These are phyloP conservation scores for Colletotrichum aenigma DNA, from an alignment of 2,329 filamentous ascomycete species.

Conservation along the genomic window DNA sequence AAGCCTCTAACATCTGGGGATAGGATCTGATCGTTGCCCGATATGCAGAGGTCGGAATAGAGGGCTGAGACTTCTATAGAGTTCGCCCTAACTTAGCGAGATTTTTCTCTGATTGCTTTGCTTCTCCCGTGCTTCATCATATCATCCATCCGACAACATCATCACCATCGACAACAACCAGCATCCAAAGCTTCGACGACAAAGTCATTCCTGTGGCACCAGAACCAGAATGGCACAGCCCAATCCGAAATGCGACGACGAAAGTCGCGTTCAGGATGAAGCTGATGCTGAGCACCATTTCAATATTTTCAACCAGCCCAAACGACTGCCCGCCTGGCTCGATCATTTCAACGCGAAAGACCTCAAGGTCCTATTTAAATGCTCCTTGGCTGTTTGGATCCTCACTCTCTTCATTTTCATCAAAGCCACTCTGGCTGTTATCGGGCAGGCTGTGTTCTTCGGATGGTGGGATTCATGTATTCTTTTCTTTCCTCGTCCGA, in stretches of 20 bases:
- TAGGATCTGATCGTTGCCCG: background rate
- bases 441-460: background rate
- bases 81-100: background rate
- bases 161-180: background rate
- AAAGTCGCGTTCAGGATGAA: background rate
- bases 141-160: background rate
- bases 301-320: background rate
- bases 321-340: background rate
- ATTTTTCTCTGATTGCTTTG: background rate
- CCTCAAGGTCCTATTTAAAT: background rate
- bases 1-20: background rate
- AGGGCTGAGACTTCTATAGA: background rate
- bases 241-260: background rate
- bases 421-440: background rate
- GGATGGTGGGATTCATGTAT: background rate
- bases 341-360: background rate
- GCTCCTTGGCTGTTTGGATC: background rate
- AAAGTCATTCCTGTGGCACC: background rate
- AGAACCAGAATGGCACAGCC: background rate
- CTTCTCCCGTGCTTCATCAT: background rate
- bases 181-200: background rate
- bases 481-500: background rate
- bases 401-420: background rate
- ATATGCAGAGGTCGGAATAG: background rate
- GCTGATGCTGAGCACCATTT: background rate